Evolutionary conservation across 2,329 filamentous ascomycete species (phyloP).

Genomic region (Xylariaceae sp.): DNA sequence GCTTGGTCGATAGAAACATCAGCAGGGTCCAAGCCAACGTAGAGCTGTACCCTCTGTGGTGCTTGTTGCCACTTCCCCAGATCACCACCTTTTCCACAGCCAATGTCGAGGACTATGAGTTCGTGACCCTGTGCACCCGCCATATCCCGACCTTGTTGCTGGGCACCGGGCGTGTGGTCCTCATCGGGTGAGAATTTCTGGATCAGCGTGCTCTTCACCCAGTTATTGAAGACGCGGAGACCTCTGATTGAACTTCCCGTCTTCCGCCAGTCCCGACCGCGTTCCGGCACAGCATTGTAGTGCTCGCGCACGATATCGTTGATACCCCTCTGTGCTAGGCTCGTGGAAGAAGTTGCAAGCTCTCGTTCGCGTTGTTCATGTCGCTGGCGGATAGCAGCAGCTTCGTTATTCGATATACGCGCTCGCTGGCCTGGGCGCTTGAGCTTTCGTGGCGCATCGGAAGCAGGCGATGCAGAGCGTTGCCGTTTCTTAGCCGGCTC

Average conservation of each 20-base stretch:
- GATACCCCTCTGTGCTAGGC: slow-evolving; percentile 52
- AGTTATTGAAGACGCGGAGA: slow-evolving; percentile 92
- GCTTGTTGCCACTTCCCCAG: slow-evolving; percentile 93
- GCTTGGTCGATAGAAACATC: slow-evolving; percentile 90
- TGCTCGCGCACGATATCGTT: slow-evolving; percentile 87
- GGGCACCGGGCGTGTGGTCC: slow-evolving; percentile 58
- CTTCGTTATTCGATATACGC: slow-evolving; percentile 61
- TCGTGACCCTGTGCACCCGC: slow-evolving; percentile 46
- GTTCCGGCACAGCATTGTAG: slow-evolving; percentile 93
- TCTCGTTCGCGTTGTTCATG: slow-evolving; percentile 52
- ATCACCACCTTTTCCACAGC: slow-evolving; percentile 95
- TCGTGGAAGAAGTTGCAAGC: slow-evolving; percentile 34
- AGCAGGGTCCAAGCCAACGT: slow-evolving; percentile 90
- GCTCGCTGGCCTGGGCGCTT: slow-evolving; percentile 64
- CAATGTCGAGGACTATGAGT: slow-evolving; percentile 83
- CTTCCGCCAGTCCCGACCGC: slow-evolving; percentile 88
- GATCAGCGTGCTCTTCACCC: slow-evolving; percentile 96
- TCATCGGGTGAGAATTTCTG: slow-evolving; percentile 89
- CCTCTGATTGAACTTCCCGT: slow-evolving; percentile 95
- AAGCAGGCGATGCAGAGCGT: slow-evolving; percentile 44
- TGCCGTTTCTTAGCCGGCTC: slow-evolving; percentile 55
- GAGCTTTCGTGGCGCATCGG: slow-evolving; percentile 50
- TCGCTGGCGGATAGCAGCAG: slow-evolving; percentile 60
- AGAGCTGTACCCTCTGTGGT: slow-evolving; percentile 83
- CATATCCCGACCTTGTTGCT: slow-evolving; percentile 43